Evolutionary conservation across 2,329 filamentous ascomycete genomes (phyloP), one percentile per base, ranked within the genome.

Genomic region (Alternaria viburni): DNA sequence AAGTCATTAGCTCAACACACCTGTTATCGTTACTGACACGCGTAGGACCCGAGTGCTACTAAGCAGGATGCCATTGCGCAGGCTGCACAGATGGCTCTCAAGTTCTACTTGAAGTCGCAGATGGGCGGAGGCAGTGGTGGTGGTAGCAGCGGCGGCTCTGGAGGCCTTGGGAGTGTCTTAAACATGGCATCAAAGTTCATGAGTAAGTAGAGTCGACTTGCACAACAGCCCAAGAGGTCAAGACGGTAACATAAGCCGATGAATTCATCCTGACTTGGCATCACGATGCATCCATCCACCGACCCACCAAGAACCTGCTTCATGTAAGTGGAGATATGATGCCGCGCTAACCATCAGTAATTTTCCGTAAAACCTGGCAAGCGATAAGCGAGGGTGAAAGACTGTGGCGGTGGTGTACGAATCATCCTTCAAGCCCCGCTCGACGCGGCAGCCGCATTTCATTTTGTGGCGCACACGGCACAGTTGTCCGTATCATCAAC

Each of bases 21-120:
- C 57, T 54, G 17, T 44, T 84, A 86, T 69, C 82, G 88, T 19
- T 82, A 4, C 80, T 71, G 60, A 72, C 36, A 54, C 6, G n/a
- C 51, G 11, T 26, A 81, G 78, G 64, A 74, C 25, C 71, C 85
- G 23, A 85, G 86, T 25, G 87, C 90, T 6, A 91, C 88, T 81
- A 97, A 97, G 87, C 89, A 97, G 81, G 89, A 89, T 51, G 93
- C 89, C 54, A 84, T 97, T 50, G 89, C 91, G 77, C 85, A 89
- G 79, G 94, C 94, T 4, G 93, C 89, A 2, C 90, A 97, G 85
- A 91, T 92, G 87, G 94, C 93, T 3, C 80, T 97, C 72, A 93
- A 97, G 87, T 91, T 97, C 88, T 97, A 94, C 80, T 83, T 96
- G 84, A 94, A 97, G 87, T 89, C 87, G 71, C 86, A 93, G 77